Evolutionary conservation across 192 early-diverging fungal genomes (phyloP).

Genomic region (Geosiphon pyriformis): DNA sequence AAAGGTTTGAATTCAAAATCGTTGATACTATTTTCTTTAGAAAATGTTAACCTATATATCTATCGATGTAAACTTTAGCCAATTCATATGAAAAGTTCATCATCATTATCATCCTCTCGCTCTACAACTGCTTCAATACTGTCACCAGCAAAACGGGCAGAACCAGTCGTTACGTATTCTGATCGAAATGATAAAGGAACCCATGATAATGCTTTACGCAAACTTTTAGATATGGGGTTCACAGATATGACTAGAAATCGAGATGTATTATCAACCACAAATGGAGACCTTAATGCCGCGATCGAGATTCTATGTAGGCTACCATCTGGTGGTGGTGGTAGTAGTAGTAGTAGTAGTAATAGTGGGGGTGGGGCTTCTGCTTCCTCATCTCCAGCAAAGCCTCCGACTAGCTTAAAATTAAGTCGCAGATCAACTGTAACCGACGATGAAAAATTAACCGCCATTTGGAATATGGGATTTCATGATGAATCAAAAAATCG

Average conservation of each 20-base stretch:
- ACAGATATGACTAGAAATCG: constrained; percentile 60
- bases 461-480: constrained; percentile 71
- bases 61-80: too few relatives aligned
- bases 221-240: constrained; percentile 81
- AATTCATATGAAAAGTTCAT: too few relatives aligned
- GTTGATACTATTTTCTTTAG: too few relatives aligned
- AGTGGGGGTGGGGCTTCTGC: not conserved
- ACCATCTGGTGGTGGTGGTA: not conserved
- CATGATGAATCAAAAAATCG: constrained; percentile 59
- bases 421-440: constrained; percentile 20
- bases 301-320: constrained; percentile 59
- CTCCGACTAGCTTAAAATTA: constrained; percentile 26
- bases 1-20: too few relatives aligned
- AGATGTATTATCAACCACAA: constrained; percentile 60
- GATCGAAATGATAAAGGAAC: not conserved
- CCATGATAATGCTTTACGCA: constrained; percentile 37
- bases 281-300: constrained; percentile 70
- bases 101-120: not conserved
- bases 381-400: not conserved
- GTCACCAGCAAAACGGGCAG: not conserved
- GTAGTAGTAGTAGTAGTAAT: constrained; percentile 2
- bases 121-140: not conserved
- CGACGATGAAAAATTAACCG: constrained; percentile 52
- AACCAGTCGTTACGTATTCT: not conserved
- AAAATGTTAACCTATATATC: too few relatives aligned